Conservation (phyloP, 495 filamentous ascomycete genomes). For the Xylaria scruposa region DNA sequence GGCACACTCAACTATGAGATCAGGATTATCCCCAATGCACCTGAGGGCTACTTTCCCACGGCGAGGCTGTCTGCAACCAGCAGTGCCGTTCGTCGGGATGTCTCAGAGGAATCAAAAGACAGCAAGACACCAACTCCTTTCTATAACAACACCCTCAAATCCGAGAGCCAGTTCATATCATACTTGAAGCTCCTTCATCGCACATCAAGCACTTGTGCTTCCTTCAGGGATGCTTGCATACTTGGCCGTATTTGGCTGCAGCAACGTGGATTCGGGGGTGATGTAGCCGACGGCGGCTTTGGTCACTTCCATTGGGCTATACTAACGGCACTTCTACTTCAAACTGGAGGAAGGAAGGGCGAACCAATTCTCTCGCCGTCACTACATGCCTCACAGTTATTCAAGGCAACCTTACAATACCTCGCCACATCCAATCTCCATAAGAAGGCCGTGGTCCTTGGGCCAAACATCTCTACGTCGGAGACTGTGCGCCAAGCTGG, state of each 20-base stretch:
- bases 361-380: conserved; percentile 73
- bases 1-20: conserved; percentile 59
- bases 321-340: conserved; percentile 78
- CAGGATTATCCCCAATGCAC: conserved; percentile 76
- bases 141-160: conserved; percentile 85
- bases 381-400: conserved; percentile 91
- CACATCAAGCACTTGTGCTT: conserved; percentile 67
- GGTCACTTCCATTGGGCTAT: conserved; percentile 90
- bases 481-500: conserved; percentile 46
- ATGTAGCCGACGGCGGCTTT: conserved; percentile 80
- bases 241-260: conserved; percentile 87
- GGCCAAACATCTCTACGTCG: conserved; percentile 35
- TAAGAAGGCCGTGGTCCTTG: conserved; percentile 66
- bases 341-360: conserved; percentile 73
- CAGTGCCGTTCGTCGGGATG: conserved; percentile 68
- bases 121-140: conserved; percentile 69
- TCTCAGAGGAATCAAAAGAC: conserved; percentile 42
- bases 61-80: conserved; percentile 72
- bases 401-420: conserved; percentile 89
- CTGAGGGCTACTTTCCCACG: conserved; percentile 68
- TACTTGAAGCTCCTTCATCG: conserved; percentile 77
- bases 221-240: conserved; percentile 82
- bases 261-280: conserved; percentile 79
- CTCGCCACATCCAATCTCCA: conserved; percentile 72
- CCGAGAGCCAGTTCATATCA: conserved; percentile 73